Base-by-base conservation (phyloP, 1,284 basidiomycete species). In the Chalciporus sp. region DNA sequence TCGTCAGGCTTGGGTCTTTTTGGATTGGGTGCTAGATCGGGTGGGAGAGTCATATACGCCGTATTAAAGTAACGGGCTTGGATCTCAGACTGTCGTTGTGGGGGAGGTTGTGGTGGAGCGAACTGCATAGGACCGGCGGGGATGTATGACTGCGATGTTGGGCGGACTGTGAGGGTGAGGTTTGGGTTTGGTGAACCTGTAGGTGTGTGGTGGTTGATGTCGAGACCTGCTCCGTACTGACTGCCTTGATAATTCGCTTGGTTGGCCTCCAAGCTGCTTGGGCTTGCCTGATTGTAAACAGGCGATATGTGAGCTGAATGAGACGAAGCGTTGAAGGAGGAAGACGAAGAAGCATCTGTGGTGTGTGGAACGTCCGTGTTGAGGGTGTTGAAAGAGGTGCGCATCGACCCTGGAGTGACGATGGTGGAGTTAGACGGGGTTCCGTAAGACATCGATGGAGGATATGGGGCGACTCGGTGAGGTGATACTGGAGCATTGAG, bases 91-190 rank as follows among this genome's bases (percentile, higher is more conserved):
- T 58, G 64, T 19, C 69, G 67, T 27, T 49, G 3, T 5, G 67
- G 67, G n/a, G 56, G 70, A 14, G 60, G 62, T 43, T 67, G 70
- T 7, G 70, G 56, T 16, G 56, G 11, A 31, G 67, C 39, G 33
- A 72, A 72, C 19, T 68, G 67, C 70, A 68, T 69, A n/a, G 67
- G 64, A 8, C 64, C 70, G 14, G 60, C 9, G 10, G 65, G 48
- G 29, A 51, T 26, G 47, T 62, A 70, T 16, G 56, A 23, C 26
- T 46, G 64, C 23, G 66, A 45, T 8, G 58, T 19, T 11, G 53
- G 33, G 16, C 50, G 52, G 41, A n/a, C 51, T 23, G 39, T 17
- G 29, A 53, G 11, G 42, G 44, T 10, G 12, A 42, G 0, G 28
- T 44, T 51, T 16, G 52, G 55, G 14, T 26, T 59, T 5, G 59